Base-by-base conservation (phyloP, 1,284 basidiomycete genomes). In the Puccinia sorghi region DNA sequence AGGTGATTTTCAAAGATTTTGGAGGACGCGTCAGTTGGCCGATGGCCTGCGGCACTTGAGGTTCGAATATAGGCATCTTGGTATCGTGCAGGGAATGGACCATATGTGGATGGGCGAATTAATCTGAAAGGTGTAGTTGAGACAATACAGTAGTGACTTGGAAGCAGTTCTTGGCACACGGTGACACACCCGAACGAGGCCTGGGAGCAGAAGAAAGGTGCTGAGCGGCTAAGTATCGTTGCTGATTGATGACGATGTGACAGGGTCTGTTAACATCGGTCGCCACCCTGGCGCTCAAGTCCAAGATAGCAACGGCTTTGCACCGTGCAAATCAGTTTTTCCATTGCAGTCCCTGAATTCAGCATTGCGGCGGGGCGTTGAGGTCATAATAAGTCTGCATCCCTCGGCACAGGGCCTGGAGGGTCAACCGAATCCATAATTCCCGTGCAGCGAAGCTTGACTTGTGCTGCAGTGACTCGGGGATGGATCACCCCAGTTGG, bases 1-100 rank as follows among this genome's bases (percentile, higher is more conserved):
- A 69, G 22, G 75, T 77, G 50, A 77, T 54, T 57, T 56, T 76
- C 63, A 76, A 32, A 41, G 61, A n/a, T 27, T 56, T 71, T 46
- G 69, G 69, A 7, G 50, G 7, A 32, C 50, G 13, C 56, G 43
- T 56, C 20, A 20, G 12, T 27, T 54, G 22, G 52, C 50, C 69
- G 20, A 71, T 71, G 32, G 50, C n/a, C 39, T 46, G 57, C 7
- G 57, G 57, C 13, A 39, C 25, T 15, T 27, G 25, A 27, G 20
- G 32, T 37, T 61, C 57, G 39, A n/a, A n/a, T n/a, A 61, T 61
- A 17, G 57, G 32, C 57, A 61, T 61, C 57, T 61, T 61, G 57
- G 39, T 61, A n/a, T 61, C 57, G 37, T 39, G 57, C 37, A 61
- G 32, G 20, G 57, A 15, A 39, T n/a, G 15, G 22, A 61, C 32